phyloP scores from a whole-genome alignment of 2,329 filamentous ascomycete species.

The Coleophoma eucalyptorum region DNA sequence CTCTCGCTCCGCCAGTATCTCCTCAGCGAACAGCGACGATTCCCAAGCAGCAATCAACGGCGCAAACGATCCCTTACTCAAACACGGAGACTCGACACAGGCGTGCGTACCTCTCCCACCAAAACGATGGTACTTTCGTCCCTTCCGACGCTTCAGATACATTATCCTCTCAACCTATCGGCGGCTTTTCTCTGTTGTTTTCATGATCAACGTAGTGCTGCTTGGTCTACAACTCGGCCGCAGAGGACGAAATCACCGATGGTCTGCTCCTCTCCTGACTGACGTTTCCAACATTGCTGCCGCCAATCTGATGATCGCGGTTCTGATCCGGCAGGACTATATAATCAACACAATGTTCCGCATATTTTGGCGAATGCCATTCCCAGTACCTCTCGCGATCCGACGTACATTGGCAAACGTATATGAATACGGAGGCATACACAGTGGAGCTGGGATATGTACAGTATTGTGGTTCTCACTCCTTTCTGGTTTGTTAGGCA shows the following conservation, averaged over 20 bases:
- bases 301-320: constrained; percentile 41
- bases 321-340: constrained; percentile 46
- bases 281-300: constrained; percentile 27
- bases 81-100: background rate
- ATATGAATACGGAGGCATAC: constrained; percentile 49
- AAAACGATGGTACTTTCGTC: background rate
- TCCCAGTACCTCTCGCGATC: constrained; percentile 41
- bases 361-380: constrained; percentile 41
- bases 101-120: background rate
- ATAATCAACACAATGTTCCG: constrained; percentile 45
- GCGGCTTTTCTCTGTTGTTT: constrained; percentile 49
- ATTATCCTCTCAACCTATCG: constrained; percentile 48
- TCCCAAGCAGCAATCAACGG: no score
- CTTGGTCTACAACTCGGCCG: constrained; percentile 31
- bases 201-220: constrained; percentile 41
- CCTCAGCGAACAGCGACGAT: background rate
- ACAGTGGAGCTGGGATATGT: constrained; percentile 46
- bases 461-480: constrained; percentile 43
- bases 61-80: background rate
- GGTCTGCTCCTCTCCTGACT: background rate
- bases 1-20: background rate
- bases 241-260: background rate
- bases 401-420: constrained; percentile 44
- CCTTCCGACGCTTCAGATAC: constrained; percentile 10
- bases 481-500: constrained; percentile 25